phyloP scores from a whole-genome alignment of 805 yeast species.

The Jamesozyma spencerorum region DNA sequence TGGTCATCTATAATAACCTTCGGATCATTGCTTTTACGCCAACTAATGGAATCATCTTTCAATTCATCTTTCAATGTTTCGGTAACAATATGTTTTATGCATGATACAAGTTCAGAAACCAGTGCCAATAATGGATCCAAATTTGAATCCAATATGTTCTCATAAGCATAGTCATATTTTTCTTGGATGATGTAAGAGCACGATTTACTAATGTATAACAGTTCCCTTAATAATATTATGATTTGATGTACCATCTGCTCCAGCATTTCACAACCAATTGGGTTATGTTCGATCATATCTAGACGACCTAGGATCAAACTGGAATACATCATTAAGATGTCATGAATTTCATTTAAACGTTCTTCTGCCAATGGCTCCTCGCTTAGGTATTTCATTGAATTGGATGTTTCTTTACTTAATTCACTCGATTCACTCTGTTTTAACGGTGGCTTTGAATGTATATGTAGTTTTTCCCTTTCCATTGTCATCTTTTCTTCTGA shows the following conservation, averaged over 20 bases:
- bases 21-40: slow-evolving; percentile 8
- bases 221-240: slow-evolving; percentile 53
- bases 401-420: background rate
- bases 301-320: slow-evolving; percentile 66
- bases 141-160: slow-evolving; percentile 31
- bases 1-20: slow-evolving; percentile 14
- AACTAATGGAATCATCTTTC: slow-evolving; percentile 10
- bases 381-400: slow-evolving; percentile 1
- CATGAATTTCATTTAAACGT: slow-evolving; percentile 56
- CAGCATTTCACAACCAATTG: slow-evolving; percentile 56
- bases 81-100: slow-evolving; percentile 54
- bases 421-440: background rate
- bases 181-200: slow-evolving; percentile 31
- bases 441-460: background rate
- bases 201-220: slow-evolving; percentile 49
- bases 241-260: slow-evolving; percentile 63
- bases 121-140: slow-evolving; percentile 50
- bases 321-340: slow-evolving; percentile 49
- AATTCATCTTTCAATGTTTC: slow-evolving; percentile 38
- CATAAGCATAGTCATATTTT: slow-evolving; percentile 23
- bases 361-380: slow-evolving; percentile 54
- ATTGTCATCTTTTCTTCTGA: slow-evolving; percentile 48
- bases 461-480: slow-evolving; percentile 20
- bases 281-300: slow-evolving; percentile 67
- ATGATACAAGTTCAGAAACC: slow-evolving; percentile 55